These are phyloP conservation scores for Hypocreales sp. DNA, from an alignment of 2,329 filamentous ascomycete genomes.

Conservation along the genomic window DNA sequence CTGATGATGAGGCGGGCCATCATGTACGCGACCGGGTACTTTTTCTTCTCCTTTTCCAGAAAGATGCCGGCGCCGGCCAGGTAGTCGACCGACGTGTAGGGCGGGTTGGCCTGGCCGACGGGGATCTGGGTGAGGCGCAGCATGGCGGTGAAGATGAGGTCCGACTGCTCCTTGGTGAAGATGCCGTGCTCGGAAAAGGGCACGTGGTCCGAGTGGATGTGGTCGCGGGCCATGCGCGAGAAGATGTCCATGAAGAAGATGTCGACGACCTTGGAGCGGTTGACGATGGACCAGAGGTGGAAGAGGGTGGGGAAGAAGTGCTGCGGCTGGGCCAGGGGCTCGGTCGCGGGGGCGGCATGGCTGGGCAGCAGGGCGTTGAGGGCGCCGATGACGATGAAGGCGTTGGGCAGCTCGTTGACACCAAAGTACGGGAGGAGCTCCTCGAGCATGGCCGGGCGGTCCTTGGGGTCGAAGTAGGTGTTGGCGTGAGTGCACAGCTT, in stretches of 20 bases:
- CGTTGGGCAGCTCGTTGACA: conserved; percentile 80
- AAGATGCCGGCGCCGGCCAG: conserved; percentile 71
- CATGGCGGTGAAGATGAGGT: conserved; percentile 83
- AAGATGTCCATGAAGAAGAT: conserved; percentile 79
- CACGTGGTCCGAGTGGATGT: conserved; percentile 57
- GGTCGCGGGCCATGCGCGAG: conserved; percentile 75
- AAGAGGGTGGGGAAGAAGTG: conserved; percentile 89
- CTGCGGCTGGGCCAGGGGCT: conserved; percentile 66
- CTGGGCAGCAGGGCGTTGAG: conserved; percentile 84
- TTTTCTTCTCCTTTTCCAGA: conserved; percentile 83
- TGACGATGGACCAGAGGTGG: conserved; percentile 89
- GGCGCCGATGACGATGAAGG: conserved; percentile 80
- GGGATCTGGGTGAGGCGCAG: conserved; percentile 86
- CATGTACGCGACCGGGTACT: conserved; percentile 82
- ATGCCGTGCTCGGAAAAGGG: conserved; percentile 78
- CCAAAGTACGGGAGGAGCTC: conserved; percentile 80
- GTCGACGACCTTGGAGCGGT: conserved; percentile 76
- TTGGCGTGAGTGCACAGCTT: conserved; percentile 86
- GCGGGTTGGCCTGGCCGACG: conserved; percentile 86
- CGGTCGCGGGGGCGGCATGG: conserved; percentile 54
- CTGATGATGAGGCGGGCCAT: conserved; percentile 87
- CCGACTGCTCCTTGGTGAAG: conserved; percentile 82
- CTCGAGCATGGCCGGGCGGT: conserved; percentile 67
- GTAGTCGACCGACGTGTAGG: conserved; percentile 76
- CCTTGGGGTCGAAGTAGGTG: conserved; percentile 79